These are phyloP conservation scores for Solanum lycopersicoides DNA, from an alignment of 257 asterid genomes.

Conservation along the genomic window DNA sequence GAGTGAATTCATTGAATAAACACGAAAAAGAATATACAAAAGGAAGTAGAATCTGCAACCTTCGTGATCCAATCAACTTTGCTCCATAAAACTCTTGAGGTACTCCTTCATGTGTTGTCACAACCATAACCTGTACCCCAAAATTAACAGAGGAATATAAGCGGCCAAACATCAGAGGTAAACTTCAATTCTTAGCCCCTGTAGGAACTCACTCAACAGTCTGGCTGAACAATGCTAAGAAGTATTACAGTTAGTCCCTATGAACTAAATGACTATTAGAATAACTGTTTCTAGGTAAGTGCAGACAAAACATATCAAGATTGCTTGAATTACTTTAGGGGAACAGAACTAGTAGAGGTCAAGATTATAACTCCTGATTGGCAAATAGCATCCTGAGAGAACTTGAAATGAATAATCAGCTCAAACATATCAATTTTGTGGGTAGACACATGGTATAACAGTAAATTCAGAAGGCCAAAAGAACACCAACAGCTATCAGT, in stretches of 20 bases:
- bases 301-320: background rate
- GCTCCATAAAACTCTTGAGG: slow-evolving; percentile 98
- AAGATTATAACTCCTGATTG: background rate
- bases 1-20: background rate
- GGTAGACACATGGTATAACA: background rate
- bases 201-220: background rate
- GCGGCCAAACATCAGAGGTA: background rate
- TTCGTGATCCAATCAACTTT: slow-evolving; percentile 77
- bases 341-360: background rate
- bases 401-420: background rate
- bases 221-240: background rate
- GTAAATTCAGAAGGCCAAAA: background rate
- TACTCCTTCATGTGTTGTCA: slow-evolving; percentile 97
- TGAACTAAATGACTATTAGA: background rate
- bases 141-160: background rate
- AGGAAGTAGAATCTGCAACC: slow-evolving; percentile 25
- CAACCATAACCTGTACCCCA: slow-evolving; percentile 79
- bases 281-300: background rate
- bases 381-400: background rate
- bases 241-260: background rate
- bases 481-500: background rate
- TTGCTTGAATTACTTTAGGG: background rate
- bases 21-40: background rate
- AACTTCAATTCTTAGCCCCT: background rate
- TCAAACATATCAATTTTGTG: background rate